Evolutionary conservation across 2,329 filamentous ascomycete species (phyloP).

Genomic region (Sporothrix protearum): DNA sequence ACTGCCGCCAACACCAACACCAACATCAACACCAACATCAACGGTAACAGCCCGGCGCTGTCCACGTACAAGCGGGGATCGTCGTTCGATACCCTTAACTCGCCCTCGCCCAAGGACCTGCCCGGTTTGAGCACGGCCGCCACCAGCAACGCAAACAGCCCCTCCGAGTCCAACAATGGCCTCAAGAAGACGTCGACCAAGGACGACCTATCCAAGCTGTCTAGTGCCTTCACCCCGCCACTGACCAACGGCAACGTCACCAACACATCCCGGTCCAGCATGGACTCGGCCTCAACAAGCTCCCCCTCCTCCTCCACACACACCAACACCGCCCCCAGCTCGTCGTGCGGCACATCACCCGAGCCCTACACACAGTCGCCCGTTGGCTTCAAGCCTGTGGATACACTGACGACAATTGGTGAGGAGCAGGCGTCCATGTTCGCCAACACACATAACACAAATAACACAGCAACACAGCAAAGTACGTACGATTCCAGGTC

Average conservation of each 20-base stretch:
- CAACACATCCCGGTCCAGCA: slow-evolving; percentile 48
- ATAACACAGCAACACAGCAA: slow-evolving; percentile 35
- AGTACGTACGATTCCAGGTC: too few species aligned
- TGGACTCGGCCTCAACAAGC: slow-evolving; percentile 55
- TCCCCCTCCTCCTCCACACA: slow-evolving; percentile 63
- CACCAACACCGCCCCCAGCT: slow-evolving; percentile 57
- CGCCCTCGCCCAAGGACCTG: slow-evolving; percentile 30
- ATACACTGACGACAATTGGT: slow-evolving; percentile 62
- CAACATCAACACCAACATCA: slow-evolving; percentile 29
- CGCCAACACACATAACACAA: slow-evolving; percentile 42
- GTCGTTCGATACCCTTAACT: slow-evolving; percentile 20
- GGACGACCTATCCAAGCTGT: slow-evolving; percentile 54
- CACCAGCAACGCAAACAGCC: slow-evolving; percentile 37
- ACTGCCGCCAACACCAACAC: slow-evolving; percentile 26
- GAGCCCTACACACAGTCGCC: slow-evolving; percentile 73
- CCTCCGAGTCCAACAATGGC: slow-evolving; percentile 36
- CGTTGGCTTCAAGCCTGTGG: slow-evolving; percentile 59
- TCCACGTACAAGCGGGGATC: slow-evolving; percentile 7
- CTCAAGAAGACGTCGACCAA: slow-evolving; percentile 40
- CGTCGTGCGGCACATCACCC: slow-evolving; percentile 72
- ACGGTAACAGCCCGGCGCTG: slow-evolving; percentile 25
- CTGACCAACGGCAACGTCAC: slow-evolving; percentile 42
- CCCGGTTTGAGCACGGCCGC: slow-evolving; percentile 28
- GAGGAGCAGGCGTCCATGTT: slow-evolving; percentile 57
- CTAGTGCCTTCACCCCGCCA: slow-evolving; percentile 57